These are phyloP conservation scores for Liquidambar formosana DNA, from an alignment of 164 flowering plant species.

Conservation along the genomic window DNA sequence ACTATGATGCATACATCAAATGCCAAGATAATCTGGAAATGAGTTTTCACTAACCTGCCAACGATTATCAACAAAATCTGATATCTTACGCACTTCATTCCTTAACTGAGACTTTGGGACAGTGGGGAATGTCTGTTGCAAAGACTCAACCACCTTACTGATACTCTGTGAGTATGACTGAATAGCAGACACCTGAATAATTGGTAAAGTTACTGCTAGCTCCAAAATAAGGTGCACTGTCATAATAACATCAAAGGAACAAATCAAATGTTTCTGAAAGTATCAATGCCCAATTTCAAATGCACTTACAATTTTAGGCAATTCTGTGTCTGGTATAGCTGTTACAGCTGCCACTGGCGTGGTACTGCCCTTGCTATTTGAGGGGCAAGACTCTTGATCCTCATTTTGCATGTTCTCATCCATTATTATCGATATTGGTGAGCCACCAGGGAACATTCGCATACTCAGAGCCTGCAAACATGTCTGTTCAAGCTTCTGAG, in stretches of 20 bases:
- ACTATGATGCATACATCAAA: background rate
- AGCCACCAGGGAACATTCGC: constrained; percentile 41
- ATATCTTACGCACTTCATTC: constrained; percentile 78
- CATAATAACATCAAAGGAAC: background rate
- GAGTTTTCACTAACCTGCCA: constrained; percentile 69
- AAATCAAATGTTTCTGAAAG: background rate
- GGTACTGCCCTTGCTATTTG: constrained; percentile 28
- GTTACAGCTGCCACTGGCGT: constrained; percentile 25
- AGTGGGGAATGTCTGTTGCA: constrained; percentile 63
- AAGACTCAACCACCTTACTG: constrained; percentile 55
- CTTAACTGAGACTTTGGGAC: constrained; percentile 57
- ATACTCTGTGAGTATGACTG: constrained; percentile 60
- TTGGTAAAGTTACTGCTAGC: constrained; percentile 10
- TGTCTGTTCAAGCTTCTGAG: constrained; percentile 53
- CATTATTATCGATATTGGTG: constrained; percentile 36
- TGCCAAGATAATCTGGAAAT: background rate
- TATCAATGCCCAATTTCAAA: background rate
- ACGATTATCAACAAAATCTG: constrained; percentile 73
- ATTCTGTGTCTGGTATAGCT: constrained; percentile 49
- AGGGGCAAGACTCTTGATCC: constrained; percentile 34
- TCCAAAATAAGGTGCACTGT: background rate
- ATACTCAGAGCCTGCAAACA: constrained; percentile 77
- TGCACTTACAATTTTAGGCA: constrained; percentile 69
- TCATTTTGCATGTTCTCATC: constrained; percentile 27
- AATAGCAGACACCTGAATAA: constrained; percentile 59